Percentiles rank a stretch among this genome's conserved stretches.
These are phyloP conservation scores for Alternaria consortialis DNA, from an alignment of 2,329 filamentous ascomycete genomes.

Conservation along the genomic window DNA sequence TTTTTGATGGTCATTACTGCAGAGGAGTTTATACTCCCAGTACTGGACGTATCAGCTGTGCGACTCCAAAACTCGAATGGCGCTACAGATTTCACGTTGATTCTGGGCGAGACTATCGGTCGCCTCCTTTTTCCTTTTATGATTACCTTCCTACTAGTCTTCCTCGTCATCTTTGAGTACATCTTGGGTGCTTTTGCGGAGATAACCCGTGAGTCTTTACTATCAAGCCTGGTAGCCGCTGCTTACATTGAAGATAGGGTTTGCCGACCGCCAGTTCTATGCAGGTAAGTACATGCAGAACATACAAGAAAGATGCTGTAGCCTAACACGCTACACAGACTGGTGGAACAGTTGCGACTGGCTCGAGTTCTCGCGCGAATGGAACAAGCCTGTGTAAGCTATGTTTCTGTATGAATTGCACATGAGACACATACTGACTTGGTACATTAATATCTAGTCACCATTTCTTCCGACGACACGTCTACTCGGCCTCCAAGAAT, in stretches of 20 bases:
- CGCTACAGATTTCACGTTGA: constrained; percentile 73
- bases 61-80: constrained; percentile 60
- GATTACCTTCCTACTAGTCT: constrained; percentile 93
- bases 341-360: constrained; percentile 82
- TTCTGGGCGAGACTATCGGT: constrained; percentile 88
- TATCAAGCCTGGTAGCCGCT: not conserved
- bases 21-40: constrained; percentile 94
- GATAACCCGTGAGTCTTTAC: constrained; percentile 69
- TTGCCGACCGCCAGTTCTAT: constrained; percentile 15
- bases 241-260: constrained; percentile 8
- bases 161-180: constrained; percentile 98
- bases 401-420: not conserved
- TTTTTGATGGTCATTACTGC: constrained; percentile 90
- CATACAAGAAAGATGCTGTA: not conserved
- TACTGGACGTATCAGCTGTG: constrained; percentile 76
- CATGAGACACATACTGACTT: constrained; percentile 81
- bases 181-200: constrained; percentile 93
- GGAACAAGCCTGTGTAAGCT: constrained; percentile 6
- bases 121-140: constrained; percentile 96
- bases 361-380: constrained; percentile 85
- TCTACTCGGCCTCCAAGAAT: constrained; percentile 83
- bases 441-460: constrained; percentile 68
- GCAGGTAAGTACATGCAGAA: constrained; percentile 44
- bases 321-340: constrained; percentile 61
- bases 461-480: constrained; percentile 91